Evolutionary conservation across 1,284 basidiomycete genomes (phyloP), one percentile per base, ranked within the genome.

Genomic region (Papiliotrema flavescens): DNA sequence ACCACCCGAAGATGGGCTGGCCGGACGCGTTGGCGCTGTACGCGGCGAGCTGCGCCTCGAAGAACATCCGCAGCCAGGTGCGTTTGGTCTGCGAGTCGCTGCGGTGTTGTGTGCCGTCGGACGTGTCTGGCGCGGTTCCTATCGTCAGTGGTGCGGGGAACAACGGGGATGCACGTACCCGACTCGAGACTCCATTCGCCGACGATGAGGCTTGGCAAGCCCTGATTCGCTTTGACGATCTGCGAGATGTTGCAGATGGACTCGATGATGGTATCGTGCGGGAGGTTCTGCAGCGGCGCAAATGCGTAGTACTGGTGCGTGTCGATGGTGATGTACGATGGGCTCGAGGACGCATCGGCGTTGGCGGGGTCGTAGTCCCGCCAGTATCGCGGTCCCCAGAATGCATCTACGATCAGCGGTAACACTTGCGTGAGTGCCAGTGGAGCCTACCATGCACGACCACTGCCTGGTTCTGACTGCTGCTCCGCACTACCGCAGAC

Each of bases 291-390:
- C 2, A 62, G 40, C 8, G 69, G 69, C 2, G 62, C 49, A 51
- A 72, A 74, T 3, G 71, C 69, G 54, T 71, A 74, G 54, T 74
- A 74, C 41, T 72, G 65, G 46, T 74, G 72, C 0, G 63, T 64
- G 40, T 74, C 72, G 39, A 74, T 45, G 11, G 55, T 56, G 39
- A 68, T 53, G 47, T 57, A 59, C 23, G 55, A 46, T 0, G 62
- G 50, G 28, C 28, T 32, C 0, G 61, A 46, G 14, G 51, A 20
- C 6, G 47, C 32, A 19, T 65, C 42, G 8, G 57, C 44, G 22
- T 53, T 53, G 23, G 53, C 49, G 0, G 68, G 67, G 47, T 70
- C 56, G 51, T 66, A 74, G 34, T 57, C 45, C 11, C 47, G 35
- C 72, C 72, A 74, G 57, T 72, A 74, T 17, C 45, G 35, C 5